A percentile compares a stretch with the other conserved stretches of the same genome.
These are phyloP conservation scores for Kurtzmaniella natalensis DNA, from an alignment of 1,139 yeast genomes.

Conservation along the genomic window DNA sequence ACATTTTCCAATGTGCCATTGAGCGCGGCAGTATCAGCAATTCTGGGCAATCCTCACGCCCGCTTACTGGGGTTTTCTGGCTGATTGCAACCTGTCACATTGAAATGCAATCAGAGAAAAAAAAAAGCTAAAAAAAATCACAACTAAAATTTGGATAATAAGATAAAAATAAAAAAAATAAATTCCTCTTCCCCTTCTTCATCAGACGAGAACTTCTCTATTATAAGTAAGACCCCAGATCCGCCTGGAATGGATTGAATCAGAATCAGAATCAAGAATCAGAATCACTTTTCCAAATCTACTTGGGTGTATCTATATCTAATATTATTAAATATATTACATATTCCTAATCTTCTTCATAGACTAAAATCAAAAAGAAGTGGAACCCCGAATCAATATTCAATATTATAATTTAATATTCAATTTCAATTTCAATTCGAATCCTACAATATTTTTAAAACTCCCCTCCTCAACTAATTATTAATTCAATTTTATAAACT, in stretches of 20 bases:
- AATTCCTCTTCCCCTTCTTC: neutral
- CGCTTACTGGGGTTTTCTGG: neutral
- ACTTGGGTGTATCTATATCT: too few relatives aligned
- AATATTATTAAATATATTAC: too few relatives aligned
- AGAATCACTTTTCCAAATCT: too few relatives aligned
- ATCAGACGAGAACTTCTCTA: neutral
- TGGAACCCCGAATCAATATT: neutral
- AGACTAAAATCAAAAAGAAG: too few relatives aligned
- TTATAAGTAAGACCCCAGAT: too few relatives aligned
- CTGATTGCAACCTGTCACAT: conserved; percentile 1
- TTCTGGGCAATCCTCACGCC: neutral
- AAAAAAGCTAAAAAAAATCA: too few relatives aligned
- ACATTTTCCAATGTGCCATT: conserved; percentile 1
- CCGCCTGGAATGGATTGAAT: too few relatives aligned
- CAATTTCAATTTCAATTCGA: neutral
- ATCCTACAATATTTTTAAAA: neutral
- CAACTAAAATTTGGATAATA: too few relatives aligned
- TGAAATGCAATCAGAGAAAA: neutral
- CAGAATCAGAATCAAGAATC: too few relatives aligned
- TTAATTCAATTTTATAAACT: too few relatives aligned
- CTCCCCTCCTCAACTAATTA: too few relatives aligned
- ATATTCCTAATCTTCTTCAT: too few relatives aligned
- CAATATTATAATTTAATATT: neutral
- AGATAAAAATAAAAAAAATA: neutral
- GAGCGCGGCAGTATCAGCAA: conserved; percentile 2